Percentiles rank a stretch among this genome's conserved stretches.
Evolutionary conservation across 2,329 filamentous ascomycete genomes (phyloP).

Genomic region (Nemania sp.): DNA sequence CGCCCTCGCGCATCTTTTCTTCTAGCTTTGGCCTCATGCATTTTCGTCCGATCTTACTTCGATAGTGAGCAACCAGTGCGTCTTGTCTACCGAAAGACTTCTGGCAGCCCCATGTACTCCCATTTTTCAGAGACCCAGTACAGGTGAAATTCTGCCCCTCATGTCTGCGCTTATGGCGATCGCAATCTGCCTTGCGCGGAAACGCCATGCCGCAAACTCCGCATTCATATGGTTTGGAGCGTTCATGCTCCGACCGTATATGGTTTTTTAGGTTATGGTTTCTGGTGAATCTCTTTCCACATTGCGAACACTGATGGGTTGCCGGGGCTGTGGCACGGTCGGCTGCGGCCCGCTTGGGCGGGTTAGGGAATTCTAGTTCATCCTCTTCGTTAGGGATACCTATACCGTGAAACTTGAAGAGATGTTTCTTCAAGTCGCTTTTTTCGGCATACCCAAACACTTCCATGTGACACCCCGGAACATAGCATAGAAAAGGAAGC

Average conservation of each 20-base stretch:
- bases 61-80: constrained; percentile 28
- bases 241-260: constrained; percentile 26
- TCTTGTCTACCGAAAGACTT: constrained; percentile 28
- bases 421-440: constrained; percentile 41
- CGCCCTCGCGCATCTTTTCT: constrained; percentile 17
- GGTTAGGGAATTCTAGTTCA: constrained; percentile 27
- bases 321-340: constrained; percentile 11
- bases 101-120: constrained; percentile 31
- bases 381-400: constrained; percentile 19
- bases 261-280: constrained; percentile 30
- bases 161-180: constrained; percentile 28
- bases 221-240: constrained; percentile 28
- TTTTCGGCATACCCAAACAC: constrained; percentile 41
- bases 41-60: constrained; percentile 25
- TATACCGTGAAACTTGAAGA: constrained; percentile 31
- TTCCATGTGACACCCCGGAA: constrained; percentile 38
- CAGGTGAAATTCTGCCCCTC: constrained; percentile 30
- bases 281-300: constrained; percentile 30
- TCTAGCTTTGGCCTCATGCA: constrained; percentile 25
- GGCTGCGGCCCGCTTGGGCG: constrained; percentile 12
- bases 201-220: constrained; percentile 25
- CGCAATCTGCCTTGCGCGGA: constrained; percentile 24
- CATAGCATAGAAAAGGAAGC: constrained; percentile 42
- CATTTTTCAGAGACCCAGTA: constrained; percentile 27
- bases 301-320: constrained; percentile 22